Base-by-base conservation (phyloP, 139 green algal species). In the Chlamydomonas incerta region DNA sequence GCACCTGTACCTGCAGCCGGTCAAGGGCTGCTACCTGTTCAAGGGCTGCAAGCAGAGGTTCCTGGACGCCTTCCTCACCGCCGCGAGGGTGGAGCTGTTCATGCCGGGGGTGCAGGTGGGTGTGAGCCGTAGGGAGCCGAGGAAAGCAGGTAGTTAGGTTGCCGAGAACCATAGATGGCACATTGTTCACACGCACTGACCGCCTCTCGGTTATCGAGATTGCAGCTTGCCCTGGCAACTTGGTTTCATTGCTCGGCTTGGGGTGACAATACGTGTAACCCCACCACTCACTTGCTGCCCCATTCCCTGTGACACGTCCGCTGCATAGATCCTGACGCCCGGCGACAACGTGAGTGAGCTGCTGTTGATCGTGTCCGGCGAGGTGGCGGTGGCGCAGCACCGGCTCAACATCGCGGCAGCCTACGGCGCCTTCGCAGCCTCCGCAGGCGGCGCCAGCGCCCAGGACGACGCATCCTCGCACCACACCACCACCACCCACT, bases 21-120 rank as follows among this genome's bases (percentile, higher is more conserved):
- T 95, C 29, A 74, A 73, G 1, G 26, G 31, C 50, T 90, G 86
- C 81, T 94, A 94, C 86, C 88, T 96, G 33, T 95, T 96, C 75
- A 80, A 85, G 26, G 90, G 87, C 31, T 83, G 66, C 80, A 90
- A 86, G 74, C 87, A 88, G 79, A 87, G 90, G 69, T 93, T 94
- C 50, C 73, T 94, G 55, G 94, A 96, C 50, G 90, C 93, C 0
- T 68, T 96, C 71, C 88, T 96, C 77, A 80, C 85, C 6, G 81
- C 75, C 0, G 84, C 83, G 18, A 82, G 89, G 6, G 86, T 95
- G n/a, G 91, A 96, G 72, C 84, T 93, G n/a, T 96, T 95, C 87
- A 92, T 93, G 74, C 91, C 86, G 2, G 82, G 73, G 2, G 85
- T 89, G 58, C 80, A 80, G 72, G 21, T 52, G 50, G 41, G 41